Evolutionary conservation across 768 basidiomycete genomes (phyloP).

Genomic region (Boletus vinaceobasis): DNA sequence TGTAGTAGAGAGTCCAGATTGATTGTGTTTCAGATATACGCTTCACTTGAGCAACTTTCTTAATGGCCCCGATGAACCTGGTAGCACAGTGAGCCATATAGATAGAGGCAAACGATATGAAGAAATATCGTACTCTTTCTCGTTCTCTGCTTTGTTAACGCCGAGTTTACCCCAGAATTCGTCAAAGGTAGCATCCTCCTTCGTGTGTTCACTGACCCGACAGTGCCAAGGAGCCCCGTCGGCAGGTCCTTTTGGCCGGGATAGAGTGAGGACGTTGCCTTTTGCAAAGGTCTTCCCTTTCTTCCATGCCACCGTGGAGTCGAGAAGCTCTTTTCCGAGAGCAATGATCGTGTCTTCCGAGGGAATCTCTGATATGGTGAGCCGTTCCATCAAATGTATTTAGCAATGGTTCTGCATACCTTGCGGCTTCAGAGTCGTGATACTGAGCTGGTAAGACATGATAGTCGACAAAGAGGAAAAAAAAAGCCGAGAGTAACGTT

Average conservation of each 20-base stretch:
- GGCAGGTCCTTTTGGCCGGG: slow-evolving; percentile 46
- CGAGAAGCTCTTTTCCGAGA: slow-evolving; percentile 53
- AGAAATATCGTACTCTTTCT: slow-evolving; percentile 52
- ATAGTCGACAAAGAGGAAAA: neutral
- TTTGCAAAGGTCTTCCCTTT: slow-evolving; percentile 60
- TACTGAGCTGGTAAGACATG: slow-evolving; percentile 39
- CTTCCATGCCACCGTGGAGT: slow-evolving; percentile 60
- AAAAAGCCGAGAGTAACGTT: neutral
- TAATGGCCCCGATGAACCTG: slow-evolving; percentile 65
- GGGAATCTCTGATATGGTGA: slow-evolving; percentile 49
- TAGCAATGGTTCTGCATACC: slow-evolving; percentile 27
- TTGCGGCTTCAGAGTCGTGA: slow-evolving; percentile 36
- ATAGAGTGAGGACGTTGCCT: slow-evolving; percentile 52
- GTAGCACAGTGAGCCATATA: neutral
- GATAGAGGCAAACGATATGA: neutral
- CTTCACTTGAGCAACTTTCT: slow-evolving; percentile 61
- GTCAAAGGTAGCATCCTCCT: slow-evolving; percentile 69
- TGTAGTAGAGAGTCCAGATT: slow-evolving; percentile 74
- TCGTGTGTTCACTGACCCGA: slow-evolving; percentile 61
- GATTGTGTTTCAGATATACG: slow-evolving; percentile 58
- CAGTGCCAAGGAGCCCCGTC: slow-evolving; percentile 68
- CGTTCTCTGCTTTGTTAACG: slow-evolving; percentile 61
- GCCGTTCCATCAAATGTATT: neutral
- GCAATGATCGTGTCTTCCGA: slow-evolving; percentile 54
- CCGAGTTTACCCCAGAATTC: slow-evolving; percentile 70